Percentiles rank a stretch among this genome's conserved stretches.
Conservation (phyloP, 805 yeast genomes). For the Kluyveromyces dobzhanskii region DNA sequence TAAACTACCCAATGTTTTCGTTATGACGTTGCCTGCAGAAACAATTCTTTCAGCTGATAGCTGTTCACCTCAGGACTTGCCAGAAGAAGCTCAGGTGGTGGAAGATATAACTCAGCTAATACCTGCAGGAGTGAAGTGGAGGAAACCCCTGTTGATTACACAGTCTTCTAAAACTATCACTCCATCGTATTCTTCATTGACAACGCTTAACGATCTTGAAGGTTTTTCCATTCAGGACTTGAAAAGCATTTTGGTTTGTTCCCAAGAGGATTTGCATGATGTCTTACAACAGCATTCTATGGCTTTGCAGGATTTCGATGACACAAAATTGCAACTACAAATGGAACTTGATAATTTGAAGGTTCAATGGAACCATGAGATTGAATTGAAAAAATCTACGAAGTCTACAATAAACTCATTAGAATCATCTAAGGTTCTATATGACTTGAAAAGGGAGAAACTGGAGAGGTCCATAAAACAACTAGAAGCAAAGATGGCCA, state of each 20-base stretch:
- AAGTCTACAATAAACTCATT: conserved; percentile 28
- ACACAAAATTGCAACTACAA: conserved; percentile 21
- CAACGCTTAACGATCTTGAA: conserved; percentile 24
- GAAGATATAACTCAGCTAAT: conserved; percentile 3
- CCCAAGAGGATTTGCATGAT: conserved; percentile 30
- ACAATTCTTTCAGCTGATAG: background rate
- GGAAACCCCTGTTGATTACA: conserved; percentile 6
- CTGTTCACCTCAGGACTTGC: background rate
- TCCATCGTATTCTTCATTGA: conserved; percentile 23
- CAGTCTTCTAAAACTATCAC: conserved; percentile 6
- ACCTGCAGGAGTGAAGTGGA: conserved; percentile 11
- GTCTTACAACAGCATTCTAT: conserved; percentile 22
- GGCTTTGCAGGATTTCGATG: conserved; percentile 23
- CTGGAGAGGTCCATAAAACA: conserved; percentile 22
- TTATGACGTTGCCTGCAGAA: conserved; percentile 19
- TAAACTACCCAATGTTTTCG: conserved; percentile 24
- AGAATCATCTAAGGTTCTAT: conserved; percentile 26
- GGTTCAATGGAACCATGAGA: conserved; percentile 27
- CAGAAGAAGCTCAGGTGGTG: conserved; percentile 1
- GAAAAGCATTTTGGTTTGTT: conserved; percentile 25
- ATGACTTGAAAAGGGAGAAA: conserved; percentile 25
- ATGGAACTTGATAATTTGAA: conserved; percentile 25
- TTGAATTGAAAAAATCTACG: conserved; percentile 25
- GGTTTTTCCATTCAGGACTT: conserved; percentile 25
- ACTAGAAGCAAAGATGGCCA: conserved; percentile 15